Percentiles rank a stretch among this genome's conserved stretches.
Evolutionary conservation across 2,329 filamentous ascomycete genomes (phyloP).

Genomic region (Sclerotinia subarctica): DNA sequence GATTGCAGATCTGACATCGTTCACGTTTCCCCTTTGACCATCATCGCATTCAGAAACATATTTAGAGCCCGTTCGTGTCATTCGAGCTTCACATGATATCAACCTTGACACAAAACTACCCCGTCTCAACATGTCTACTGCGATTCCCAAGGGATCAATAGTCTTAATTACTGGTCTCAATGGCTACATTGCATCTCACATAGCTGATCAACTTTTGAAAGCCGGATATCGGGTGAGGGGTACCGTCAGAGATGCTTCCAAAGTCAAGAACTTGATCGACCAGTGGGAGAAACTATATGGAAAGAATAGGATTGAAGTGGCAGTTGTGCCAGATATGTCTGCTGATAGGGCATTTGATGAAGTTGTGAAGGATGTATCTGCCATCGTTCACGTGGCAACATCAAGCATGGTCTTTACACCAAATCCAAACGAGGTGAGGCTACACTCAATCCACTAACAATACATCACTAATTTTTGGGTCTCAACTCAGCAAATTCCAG

Average conservation of each 20-base stretch:
- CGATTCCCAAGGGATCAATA: conserved; percentile 36
- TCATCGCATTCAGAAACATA: neutral
- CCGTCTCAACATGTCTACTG: neutral
- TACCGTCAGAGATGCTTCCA: conserved; percentile 41
- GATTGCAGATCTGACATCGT: neutral
- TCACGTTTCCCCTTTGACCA: neutral
- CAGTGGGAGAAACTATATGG: conserved; percentile 40
- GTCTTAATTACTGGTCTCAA: conserved; percentile 46
- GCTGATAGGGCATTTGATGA: conserved; percentile 31
- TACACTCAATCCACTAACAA: neutral
- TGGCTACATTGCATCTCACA: conserved; percentile 43
- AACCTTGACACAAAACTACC: neutral
- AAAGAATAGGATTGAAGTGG: conserved; percentile 38
- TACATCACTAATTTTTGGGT: neutral
- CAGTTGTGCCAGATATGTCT: conserved; percentile 40
- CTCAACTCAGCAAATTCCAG: conserved; percentile 35
- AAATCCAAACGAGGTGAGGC: conserved; percentile 41
- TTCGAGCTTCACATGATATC: neutral
- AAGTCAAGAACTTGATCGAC: conserved; percentile 37
- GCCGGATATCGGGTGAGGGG: conserved; percentile 47
- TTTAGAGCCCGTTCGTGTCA: neutral
- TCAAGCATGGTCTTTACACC: conserved; percentile 38
- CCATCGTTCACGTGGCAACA: conserved; percentile 44
- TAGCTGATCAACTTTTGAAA: conserved; percentile 42
- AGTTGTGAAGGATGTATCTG: conserved; percentile 35